Percentiles rank a stretch among this genome's conserved stretches.
These are phyloP conservation scores for Cyberlindnera sargentensis DNA, from an alignment of 805 yeast genomes.

Conservation along the genomic window DNA sequence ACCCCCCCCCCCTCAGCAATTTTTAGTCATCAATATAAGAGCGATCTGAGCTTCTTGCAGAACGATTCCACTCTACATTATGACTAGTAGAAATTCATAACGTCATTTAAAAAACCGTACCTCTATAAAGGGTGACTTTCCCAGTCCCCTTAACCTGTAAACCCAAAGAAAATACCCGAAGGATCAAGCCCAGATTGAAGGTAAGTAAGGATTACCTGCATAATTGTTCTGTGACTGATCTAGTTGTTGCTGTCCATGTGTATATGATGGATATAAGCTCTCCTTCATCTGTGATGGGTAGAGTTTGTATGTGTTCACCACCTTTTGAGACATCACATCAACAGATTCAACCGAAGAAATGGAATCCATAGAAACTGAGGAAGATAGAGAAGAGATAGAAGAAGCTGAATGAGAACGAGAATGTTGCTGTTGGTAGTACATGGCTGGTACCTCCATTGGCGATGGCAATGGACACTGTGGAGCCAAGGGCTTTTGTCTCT, in stretches of 20 bases:
- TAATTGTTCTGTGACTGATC: not conserved
- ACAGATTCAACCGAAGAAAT: not conserved
- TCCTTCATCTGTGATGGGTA: not conserved
- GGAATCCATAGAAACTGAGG: slow-evolving; percentile 2
- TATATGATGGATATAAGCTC: not conserved
- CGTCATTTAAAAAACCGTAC: not conserved
- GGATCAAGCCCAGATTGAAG: slow-evolving; percentile 5
- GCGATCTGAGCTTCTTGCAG: not conserved
- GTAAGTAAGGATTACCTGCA: slow-evolving; percentile 4
- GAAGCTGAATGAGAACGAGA: slow-evolving; percentile 6
- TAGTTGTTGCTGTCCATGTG: not conserved
- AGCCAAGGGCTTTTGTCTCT: slow-evolving; percentile 1
- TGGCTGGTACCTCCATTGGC: not conserved
- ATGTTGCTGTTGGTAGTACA: not conserved
- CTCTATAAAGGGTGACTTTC: not conserved
- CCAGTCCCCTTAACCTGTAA: no score
- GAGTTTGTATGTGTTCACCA: not conserved
- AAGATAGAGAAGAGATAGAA: slow-evolving; percentile 8
- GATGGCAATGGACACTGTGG: slow-evolving; percentile 9
- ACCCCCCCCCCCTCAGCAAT: not conserved
- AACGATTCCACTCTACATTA: not conserved
- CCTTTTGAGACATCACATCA: not conserved
- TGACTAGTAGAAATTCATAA: no score
- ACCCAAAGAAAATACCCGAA: no score
- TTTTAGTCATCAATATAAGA: not conserved